A percentile compares a stretch with the other conserved stretches of the same genome.
phyloP scores from a whole-genome alignment of 2,329 filamentous ascomycete genomes.

The Fusarium anthophilum region DNA sequence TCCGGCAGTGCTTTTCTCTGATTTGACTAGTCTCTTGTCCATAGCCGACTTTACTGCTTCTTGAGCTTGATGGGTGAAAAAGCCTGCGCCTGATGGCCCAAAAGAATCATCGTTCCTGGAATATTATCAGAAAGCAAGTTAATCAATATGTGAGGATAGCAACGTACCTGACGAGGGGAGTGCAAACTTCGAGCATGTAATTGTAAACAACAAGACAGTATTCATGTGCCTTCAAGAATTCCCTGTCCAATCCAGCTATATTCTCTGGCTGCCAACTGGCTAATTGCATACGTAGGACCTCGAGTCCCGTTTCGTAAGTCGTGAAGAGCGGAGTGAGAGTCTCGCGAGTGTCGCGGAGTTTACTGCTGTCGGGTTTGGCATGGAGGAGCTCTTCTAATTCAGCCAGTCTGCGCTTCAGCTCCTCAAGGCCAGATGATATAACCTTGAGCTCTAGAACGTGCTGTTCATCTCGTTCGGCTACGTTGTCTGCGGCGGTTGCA shows the following conservation, averaged over 20 bases:
- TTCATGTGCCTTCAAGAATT: neutral
- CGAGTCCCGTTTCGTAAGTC: neutral
- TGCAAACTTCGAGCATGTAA: neutral
- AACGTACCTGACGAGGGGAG: neutral
- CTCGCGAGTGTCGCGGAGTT: neutral
- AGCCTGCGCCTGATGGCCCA: neutral
- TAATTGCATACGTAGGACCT: neutral
- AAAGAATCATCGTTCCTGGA: neutral
- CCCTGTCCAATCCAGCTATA: neutral
- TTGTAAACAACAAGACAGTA: neutral
- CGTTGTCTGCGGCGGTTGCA: accelerated
- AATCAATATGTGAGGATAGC: accelerated
- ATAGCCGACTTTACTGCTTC: neutral
- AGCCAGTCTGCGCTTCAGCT: neutral
- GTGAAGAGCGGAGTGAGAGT: neutral
- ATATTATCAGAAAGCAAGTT: neutral
- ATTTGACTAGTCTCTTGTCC: neutral
- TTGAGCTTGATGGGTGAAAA: neutral
- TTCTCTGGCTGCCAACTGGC: neutral
- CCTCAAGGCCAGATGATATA: neutral
- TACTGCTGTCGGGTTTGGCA: neutral
- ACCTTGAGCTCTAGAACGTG: neutral
- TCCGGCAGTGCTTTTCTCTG: neutral
- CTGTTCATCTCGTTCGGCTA: neutral
- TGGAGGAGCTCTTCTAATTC: neutral